Conservation (phyloP, 306 rosid species). For the Oxytropis ochrocephala region DNA sequence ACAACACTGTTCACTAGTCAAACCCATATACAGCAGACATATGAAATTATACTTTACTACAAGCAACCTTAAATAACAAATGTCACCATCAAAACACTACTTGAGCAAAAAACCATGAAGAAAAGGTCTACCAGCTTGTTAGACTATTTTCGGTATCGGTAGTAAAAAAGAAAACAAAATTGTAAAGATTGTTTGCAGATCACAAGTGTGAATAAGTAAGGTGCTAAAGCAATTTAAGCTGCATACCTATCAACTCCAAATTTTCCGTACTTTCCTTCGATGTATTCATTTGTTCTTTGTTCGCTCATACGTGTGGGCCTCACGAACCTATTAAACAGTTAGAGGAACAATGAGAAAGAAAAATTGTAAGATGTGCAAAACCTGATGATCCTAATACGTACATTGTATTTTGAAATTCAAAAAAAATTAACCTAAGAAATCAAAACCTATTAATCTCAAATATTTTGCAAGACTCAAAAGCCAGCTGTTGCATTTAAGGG, state of each 20-base stretch:
- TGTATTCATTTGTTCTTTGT: conserved; percentile 63
- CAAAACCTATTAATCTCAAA: conserved; percentile 5
- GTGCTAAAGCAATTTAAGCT: conserved; percentile 3
- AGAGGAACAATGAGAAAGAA: conserved; percentile 20
- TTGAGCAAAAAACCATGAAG: neutral
- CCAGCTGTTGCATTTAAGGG: neutral
- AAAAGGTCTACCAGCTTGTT: neutral
- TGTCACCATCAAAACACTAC: neutral
- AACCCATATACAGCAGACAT: neutral
- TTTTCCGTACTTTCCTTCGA: conserved; percentile 88
- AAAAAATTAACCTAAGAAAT: conserved; percentile 4
- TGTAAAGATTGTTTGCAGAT: neutral
- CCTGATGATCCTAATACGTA: neutral
- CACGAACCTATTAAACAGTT: conserved; percentile 68
- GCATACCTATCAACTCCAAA: conserved; percentile 85
- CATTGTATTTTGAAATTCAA: neutral
- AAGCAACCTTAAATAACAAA: conserved; percentile 1
- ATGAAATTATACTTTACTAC: conserved; percentile 1
- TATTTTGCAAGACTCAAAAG: neutral
- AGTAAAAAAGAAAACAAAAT: neutral
- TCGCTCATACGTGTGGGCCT: conserved; percentile 77
- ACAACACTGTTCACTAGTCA: neutral
- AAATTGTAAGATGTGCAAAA: neutral
- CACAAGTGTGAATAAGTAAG: conserved; percentile 2
- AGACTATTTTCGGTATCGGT: neutral